Conservation (phyloP, 2,329 filamentous ascomycete genomes). For the Pezicula carpinea region DNA sequence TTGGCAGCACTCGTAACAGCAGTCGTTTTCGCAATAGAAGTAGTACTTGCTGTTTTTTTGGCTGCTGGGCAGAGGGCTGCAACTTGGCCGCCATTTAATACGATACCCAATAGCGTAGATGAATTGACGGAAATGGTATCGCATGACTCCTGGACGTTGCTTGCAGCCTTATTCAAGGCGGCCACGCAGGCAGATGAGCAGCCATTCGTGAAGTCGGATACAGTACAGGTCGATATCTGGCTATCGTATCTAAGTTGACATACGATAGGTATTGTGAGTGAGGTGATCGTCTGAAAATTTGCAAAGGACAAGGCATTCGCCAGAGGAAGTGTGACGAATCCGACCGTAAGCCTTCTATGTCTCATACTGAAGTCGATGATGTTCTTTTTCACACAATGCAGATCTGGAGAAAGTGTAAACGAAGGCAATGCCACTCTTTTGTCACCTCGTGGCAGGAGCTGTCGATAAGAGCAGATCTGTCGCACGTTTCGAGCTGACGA, state of each 20-base stretch:
- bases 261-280: conserved; percentile 15
- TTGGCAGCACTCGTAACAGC: background rate
- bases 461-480: too few species aligned
- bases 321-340: background rate
- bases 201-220: conserved; percentile 22
- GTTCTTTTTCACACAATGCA: background rate
- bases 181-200: conserved; percentile 23
- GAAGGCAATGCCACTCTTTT: too few species aligned
- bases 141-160: conserved; percentile 18
- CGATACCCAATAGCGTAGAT: conserved; percentile 25
- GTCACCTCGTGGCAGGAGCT: too few species aligned
- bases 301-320: conserved; percentile 25
- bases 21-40: background rate
- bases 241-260: conserved; percentile 24
- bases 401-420: background rate
- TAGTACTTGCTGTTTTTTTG: conserved; percentile 9
- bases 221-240: conserved; percentile 20
- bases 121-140: conserved; percentile 13
- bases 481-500: too few species aligned
- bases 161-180: conserved; percentile 13
- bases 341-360: background rate
- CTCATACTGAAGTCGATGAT: background rate
- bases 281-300: conserved; percentile 26
- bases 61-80: conserved; percentile 20
- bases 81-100: conserved; percentile 24